Evolutionary conservation across 108 stramenopile species (phyloP).

Genomic region (Aurantiochytrium sp.): DNA sequence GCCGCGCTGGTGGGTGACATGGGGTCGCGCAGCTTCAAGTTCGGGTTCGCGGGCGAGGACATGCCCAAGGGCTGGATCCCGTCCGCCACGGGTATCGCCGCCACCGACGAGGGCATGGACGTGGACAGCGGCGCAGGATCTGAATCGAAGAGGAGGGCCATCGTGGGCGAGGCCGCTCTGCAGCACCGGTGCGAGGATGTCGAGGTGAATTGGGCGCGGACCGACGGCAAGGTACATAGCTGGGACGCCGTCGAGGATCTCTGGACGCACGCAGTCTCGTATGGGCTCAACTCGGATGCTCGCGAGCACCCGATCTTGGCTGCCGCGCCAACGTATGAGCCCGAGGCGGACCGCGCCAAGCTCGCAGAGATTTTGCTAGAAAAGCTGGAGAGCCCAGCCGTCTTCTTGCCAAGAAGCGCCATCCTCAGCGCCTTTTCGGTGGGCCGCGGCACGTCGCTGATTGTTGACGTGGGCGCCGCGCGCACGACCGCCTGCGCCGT

Average conservation of each 20-base stretch:
- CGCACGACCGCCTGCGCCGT: not conserved
- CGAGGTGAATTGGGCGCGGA: not conserved
- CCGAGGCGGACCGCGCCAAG: not conserved
- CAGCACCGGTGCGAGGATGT: not conserved
- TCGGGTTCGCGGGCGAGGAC: constrained; percentile 33
- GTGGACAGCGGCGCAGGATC: not conserved
- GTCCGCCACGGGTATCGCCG: not conserved
- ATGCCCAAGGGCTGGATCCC: not conserved
- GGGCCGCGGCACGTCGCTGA: not conserved
- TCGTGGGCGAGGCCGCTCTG: not conserved
- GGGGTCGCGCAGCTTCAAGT: not conserved
- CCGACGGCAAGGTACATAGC: not conserved
- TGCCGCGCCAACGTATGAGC: constrained; percentile 28
- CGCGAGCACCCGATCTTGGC: constrained; percentile 51
- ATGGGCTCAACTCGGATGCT: not conserved
- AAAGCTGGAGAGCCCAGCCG: not conserved
- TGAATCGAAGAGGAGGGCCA: not conserved
- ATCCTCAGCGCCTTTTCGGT: not conserved
- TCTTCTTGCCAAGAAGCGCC: not conserved
- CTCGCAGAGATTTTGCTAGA: not conserved
- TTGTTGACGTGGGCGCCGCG: not conserved
- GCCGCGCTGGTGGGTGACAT: constrained; percentile 20
- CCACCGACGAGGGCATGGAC: not conserved
- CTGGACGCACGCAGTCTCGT: not conserved
- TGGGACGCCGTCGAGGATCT: not conserved